Evolutionary conservation across 768 basidiomycete species (phyloP), one percentile per base, ranked within the genome.

Genomic region (Collybia nuda): DNA sequence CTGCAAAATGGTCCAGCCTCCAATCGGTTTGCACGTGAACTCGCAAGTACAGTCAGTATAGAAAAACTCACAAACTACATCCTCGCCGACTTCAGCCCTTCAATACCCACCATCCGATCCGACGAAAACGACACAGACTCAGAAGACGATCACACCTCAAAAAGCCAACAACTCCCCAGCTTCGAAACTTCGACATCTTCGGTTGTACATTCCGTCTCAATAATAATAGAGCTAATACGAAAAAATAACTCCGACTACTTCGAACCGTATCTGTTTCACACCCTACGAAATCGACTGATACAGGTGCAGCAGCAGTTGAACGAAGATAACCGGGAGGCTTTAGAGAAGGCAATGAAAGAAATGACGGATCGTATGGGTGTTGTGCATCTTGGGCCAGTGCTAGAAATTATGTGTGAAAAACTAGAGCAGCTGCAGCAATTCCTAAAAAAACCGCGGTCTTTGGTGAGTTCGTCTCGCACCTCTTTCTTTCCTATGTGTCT

Each of bases 211-310:
- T 86, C 91, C 9, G 89, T 95, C 57, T 86, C 88, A 38, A 85
- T 98, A 60, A 76, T 98, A 53, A 88, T 95, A 56, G 96, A 98
- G 65, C 79, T 97, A 36, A 97, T 98, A 57, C 82, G 95, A 46
- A 94, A 98, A 66, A 98, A 98, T 68, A 98, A 98, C 66, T 96
- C 95, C 35, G 96, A 99, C 66, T 98, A 94, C 64, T 95, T 97
- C 62, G 97, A 99, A 69, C 96, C 95, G 4, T 96, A 94, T 66
- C 78, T 98, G 11, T 98, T 97, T 70, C 95, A 97, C 62, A 93
- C 91, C 1, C 72, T 97, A 38, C 85, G 95, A 43, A 94, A 94
- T 63, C 82, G 93, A 40, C 78, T 98, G 29, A 94, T 98, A 55
- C 84, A 85, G 44, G 80, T 93, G 5, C 93, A 93, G 61, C 91